Evolutionary conservation across 257 asterid genomes (phyloP), one percentile per base, ranked within the genome.

Genomic region (Solanum gandarillasii): DNA sequence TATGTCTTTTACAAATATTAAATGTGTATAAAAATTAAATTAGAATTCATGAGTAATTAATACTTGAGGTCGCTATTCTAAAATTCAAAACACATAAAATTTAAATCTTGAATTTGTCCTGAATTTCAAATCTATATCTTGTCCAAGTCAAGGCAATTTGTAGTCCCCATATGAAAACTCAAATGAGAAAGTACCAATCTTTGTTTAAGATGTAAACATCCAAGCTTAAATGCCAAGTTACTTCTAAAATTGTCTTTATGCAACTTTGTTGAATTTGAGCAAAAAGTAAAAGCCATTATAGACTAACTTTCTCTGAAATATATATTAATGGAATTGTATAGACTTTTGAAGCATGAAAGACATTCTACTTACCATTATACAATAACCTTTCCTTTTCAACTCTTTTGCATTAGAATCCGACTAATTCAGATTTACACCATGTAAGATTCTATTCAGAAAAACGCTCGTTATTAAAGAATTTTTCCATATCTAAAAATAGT

Each of bases 281-380:
- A 85, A 85, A 87, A 88, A 70, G 84, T 60, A 76, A 43, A 65
- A 34, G 60, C 83, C 87, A 89, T 76, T 83, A 29, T 83, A 38
- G 62, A 41, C 72, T 38, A 68, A 14, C 89, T 87, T 91, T 88
- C 39, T 75, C 88, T 81, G 83, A 87, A 82, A 88, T 87, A 87
- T 86, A 88, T 68, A 90, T 74, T 65, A 36, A 55, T 55, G 85
- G 87, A 46, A 71, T 38, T 85, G 82, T 39, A 39, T 67, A 76
- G 65, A 60, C 90, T 86, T 87, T 90, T 86, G 86, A 73, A 87
- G 90, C 92, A 89, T 89, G 86, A 86, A 89, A 86, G 85, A 72
- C 92, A 91, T 87, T 87, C 87, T 87, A 86, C 88, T 87, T 81
- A 75, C 83, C 87, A 86, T 83, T 76, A 76, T 68, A 58, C 86